Evolutionary conservation across 2,329 filamentous ascomycete genomes (phyloP).

Genomic region (Alternaria solani): DNA sequence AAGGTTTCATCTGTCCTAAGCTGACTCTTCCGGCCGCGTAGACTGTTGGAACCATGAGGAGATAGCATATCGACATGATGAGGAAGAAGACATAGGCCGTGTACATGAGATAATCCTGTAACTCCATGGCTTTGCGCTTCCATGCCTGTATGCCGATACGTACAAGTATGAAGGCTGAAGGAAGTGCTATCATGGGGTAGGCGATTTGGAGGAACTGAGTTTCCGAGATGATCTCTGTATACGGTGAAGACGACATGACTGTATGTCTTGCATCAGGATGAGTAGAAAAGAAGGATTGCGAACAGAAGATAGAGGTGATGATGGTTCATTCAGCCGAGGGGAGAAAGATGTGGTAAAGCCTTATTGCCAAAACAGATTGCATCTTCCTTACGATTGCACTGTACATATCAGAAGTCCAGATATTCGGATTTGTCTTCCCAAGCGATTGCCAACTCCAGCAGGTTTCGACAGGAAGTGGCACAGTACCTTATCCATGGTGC

Average conservation of each 20-base stretch:
- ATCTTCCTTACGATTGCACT: too few relatives aligned
- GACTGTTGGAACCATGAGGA: slow-evolving; percentile 43
- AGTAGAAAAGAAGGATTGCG: too few relatives aligned
- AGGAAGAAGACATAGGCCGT: slow-evolving; percentile 39
- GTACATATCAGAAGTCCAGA: too few relatives aligned
- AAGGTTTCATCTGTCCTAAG: slow-evolving; percentile 27
- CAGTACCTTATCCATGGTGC: too few relatives aligned
- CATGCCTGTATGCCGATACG: slow-evolving; percentile 12
- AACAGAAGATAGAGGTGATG: too few relatives aligned
- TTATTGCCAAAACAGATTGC: too few relatives aligned
- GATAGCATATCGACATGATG: slow-evolving; percentile 36
- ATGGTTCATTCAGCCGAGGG: too few relatives aligned
- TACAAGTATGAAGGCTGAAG: slow-evolving; percentile 20
- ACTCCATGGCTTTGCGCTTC: slow-evolving; percentile 1
- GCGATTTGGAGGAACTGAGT: background rate
- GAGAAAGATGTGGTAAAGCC: too few relatives aligned
- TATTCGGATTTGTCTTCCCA: too few relatives aligned
- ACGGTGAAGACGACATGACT: background rate
- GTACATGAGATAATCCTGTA: slow-evolving; percentile 29
- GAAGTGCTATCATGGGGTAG: slow-evolving; percentile 12
- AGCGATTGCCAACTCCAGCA: too few relatives aligned
- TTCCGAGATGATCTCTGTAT: slow-evolving; percentile 11
- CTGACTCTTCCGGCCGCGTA: slow-evolving; percentile 38
- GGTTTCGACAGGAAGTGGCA: too few relatives aligned
- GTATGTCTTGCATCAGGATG: too few relatives aligned